phyloP scores from a whole-genome alignment of 1,284 basidiomycete species.

The Tausonia pullulans region DNA sequence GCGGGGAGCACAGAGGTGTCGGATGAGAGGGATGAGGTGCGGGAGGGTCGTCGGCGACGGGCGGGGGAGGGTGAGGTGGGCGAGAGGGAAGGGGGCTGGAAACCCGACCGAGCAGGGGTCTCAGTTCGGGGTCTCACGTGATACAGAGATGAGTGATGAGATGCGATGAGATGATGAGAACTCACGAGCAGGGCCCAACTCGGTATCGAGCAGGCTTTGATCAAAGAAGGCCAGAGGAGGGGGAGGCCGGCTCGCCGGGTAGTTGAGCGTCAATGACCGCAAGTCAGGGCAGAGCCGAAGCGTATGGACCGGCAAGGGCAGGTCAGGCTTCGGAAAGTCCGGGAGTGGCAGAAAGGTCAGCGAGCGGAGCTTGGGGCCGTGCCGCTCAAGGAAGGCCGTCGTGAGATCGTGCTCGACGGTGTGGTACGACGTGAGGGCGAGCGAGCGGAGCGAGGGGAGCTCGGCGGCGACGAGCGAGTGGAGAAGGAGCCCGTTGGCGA shows the following conservation, averaged over 20 bases:
- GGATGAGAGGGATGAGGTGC: background rate
- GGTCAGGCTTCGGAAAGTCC: conserved; percentile 52
- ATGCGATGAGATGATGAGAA: no score
- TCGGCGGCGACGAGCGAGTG: conserved; percentile 47
- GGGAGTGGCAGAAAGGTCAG: conserved; percentile 58
- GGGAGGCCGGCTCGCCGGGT: conserved; percentile 45
- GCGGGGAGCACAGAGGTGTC: background rate
- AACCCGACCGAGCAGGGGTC: conserved; percentile 18
- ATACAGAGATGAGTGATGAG: no score
- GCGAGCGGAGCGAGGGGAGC: conserved; percentile 53
- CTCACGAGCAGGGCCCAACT: no score
- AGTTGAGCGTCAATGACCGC: conserved; percentile 54
- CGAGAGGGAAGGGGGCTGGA: conserved; percentile 10
- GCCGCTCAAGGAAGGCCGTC: conserved; percentile 49
- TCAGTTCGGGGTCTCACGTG: no score
- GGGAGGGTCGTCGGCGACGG: background rate
- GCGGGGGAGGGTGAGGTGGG: conserved; percentile 21
- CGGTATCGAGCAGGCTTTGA: conserved; percentile 29
- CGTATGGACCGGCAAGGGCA: conserved; percentile 45
- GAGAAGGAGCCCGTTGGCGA: conserved; percentile 54
- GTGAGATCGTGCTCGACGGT: conserved; percentile 33
- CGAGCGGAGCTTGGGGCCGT: conserved; percentile 51
- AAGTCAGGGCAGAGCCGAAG: conserved; percentile 48
- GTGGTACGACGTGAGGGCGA: conserved; percentile 58
- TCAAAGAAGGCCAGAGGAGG: conserved; percentile 28